Base-by-base conservation (phyloP, 2,329 filamentous ascomycete species). In the Talaromyces sp. region DNA sequence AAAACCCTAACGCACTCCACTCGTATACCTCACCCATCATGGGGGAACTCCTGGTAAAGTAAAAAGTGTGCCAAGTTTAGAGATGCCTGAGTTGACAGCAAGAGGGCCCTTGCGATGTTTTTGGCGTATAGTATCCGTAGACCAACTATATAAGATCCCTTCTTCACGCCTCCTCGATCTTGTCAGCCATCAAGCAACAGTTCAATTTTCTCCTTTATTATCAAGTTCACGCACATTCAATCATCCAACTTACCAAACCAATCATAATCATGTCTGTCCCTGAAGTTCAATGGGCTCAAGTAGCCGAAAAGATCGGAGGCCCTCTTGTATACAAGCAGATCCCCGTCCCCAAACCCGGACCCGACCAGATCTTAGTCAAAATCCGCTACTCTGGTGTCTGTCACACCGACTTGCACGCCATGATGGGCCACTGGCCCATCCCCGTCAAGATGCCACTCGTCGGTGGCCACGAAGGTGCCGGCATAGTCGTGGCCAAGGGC, bases 341-440 rank as follows among this genome's bases (percentile, higher is more conserved):
- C 73, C 89, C 91, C 70, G 92, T 96, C 61, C 84, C 84, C 69
- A 86, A 89, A 77, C 93, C 93, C 45, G 92, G 89, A 27, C 89
- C 93, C 61, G 93, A 96, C 81, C 91, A 97, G 81, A 91, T 97
- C 71, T 89, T 97, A 70, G 83, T 97, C 81, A 94, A 96, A 81
- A 86, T 96, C 85, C 93, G 93, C 79, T 96, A 87, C 84, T 91
- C 90, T 31, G 92, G 92, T 76, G 92, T 96, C 71, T 96, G 92
- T 85, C 92, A 96, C 83, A 96, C 92, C 40, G 92, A 96, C 78
- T 84, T 89, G 3, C 87, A 90, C 76, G 92, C 92, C 73, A 86
- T 94, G 80, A 90, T 91, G 69, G 93, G 93, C 66, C 93, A 97
- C 82, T 97, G 93, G 93, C 93, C 93, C 61, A 80, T 97, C 61